Evolutionary conservation across 2,329 filamentous ascomycete genomes (phyloP), one percentile per base, ranked within the genome.

Genomic region (Penicillium janthinellum): DNA sequence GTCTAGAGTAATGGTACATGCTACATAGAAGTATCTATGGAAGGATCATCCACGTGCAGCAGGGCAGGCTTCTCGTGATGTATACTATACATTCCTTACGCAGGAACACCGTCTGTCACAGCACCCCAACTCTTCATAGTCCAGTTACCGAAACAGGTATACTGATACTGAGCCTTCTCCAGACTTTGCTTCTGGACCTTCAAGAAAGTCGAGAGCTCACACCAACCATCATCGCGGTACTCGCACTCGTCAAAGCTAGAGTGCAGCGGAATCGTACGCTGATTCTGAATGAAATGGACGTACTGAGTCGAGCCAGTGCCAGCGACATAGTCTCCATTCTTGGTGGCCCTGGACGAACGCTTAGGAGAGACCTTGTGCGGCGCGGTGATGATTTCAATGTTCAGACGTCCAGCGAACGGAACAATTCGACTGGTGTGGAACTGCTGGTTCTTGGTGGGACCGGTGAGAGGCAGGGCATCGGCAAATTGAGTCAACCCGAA

Each of bases 271-370:
- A 92, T 69, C 0, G 89, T 92, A 34, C 90, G 81, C 75, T 91
- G 89, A 72, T 91, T 91, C 47, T 91, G 81, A 2, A 91, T 75
- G 68, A 92, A 90, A 72, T 91, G 89, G 5, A 92, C 81, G 72
- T 92, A 92, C 55, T 79, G 85, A 0, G 88, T 91, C 68, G 85
- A 80, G 0, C 71, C 73, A 3, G 83, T 84, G 0, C 79, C 75
- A 3, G 77, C 78, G 39, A 69, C 60, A 17, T 57, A 63, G n/a
- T 60, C 49, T 1, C 44, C 25, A 3, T 57, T 54, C 5, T 58
- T 49, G 31, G 45, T 39, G 14, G 60, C 58, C 42, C 64, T 62
- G 1, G 66, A 63, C 2, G 80, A 79, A 1, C 87, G 81, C 56
- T 84, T 79, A 0, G 84, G 79, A 14, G 78, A 77, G 3, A 92